A percentile compares a stretch with the other conserved stretches of the same genome.
Evolutionary conservation across 2,329 filamentous ascomycete genomes (phyloP).

Genomic region (Malbranchea cinnamomea): DNA sequence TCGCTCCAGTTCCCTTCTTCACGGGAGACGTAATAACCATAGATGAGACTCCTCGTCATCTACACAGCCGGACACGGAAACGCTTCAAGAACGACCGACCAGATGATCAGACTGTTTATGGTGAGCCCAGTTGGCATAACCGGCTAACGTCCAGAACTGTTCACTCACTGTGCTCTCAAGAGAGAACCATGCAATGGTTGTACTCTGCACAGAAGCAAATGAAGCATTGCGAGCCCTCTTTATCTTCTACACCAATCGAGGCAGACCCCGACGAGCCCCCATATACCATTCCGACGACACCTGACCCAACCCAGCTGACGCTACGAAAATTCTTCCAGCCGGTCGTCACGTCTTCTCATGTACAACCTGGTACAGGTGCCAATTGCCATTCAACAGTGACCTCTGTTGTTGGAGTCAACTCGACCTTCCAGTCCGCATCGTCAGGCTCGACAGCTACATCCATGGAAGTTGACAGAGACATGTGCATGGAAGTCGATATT

Average conservation of each 20-base stretch:
- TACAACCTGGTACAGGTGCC: not conserved
- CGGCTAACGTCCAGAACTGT: constrained; percentile 1
- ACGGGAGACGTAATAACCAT: constrained; percentile 16
- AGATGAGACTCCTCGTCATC: constrained; percentile 26
- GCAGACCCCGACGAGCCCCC: constrained; percentile 12
- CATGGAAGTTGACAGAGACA: constrained; percentile 17
- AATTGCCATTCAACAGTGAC: not conserved
- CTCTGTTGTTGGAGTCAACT: not conserved
- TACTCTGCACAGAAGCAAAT: constrained; percentile 25
- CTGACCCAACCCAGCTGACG: constrained; percentile 27
- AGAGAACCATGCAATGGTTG: constrained; percentile 28
- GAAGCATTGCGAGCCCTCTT: constrained; percentile 6
- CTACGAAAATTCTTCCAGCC: constrained; percentile 26
- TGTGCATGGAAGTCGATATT: constrained; percentile 18
- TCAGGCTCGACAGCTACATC: not conserved
- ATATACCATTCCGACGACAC: constrained; percentile 12
- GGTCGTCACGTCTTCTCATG: constrained; percentile 10
- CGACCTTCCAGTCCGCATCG: not conserved
- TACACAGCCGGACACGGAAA: constrained; percentile 44
- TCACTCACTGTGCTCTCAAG: constrained; percentile 14
- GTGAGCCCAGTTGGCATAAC: no score
- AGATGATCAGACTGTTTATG: constrained; percentile 39
- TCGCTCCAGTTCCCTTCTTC: constrained; percentile 13
- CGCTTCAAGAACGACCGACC: constrained; percentile 43
- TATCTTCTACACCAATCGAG: constrained; percentile 1